Evolutionary conservation across 208 protist genomes (phyloP), one percentile per base, ranked within the genome.

Genomic region (Leishmania tarentolae): DNA sequence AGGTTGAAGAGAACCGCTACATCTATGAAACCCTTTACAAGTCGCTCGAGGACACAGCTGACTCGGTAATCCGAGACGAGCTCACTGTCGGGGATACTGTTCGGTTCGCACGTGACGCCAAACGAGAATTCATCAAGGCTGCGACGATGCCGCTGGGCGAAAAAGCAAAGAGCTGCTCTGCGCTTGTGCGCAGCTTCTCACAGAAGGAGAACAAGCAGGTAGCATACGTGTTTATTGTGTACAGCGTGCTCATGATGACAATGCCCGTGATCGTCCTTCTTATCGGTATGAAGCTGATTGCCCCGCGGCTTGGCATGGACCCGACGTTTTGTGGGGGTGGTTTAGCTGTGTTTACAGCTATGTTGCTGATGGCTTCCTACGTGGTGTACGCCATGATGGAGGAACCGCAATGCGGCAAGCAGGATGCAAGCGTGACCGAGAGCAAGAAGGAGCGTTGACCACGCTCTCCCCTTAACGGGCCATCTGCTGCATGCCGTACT

Each of bases 21-120:
- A 82, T 95, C 66, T 93, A 92, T 76, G 84, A 92, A 40, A 75
- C 81, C 1, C 87, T 95, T 9, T 97, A 97, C 83, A 81, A 84
- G 76, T 91, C 90, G 8, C 83, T 91, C 44, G 87, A 91, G 21
- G 82, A 87, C n/a, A 78, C 42, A 44, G 74, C 42, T 5, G 76
- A 88, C 56, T 78, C 35, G 6, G 70, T 65, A 42, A 83, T 87
- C 19, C 77, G 59, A 17, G 81, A 86, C 2, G 85, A 91, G 57
- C 37, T 88, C 31, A 84, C 80, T 6, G 81, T 86, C 1, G 81
- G 82, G 9, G 91, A 97, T 76, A 94, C 84, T 0, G 57, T 92
- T 24, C 83, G 79, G 6, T 61, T 78, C 5, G 73, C 89, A 0
- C 83, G 78, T 37, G 79, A 92, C 46, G 86, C 85, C 8, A 91